These are phyloP conservation scores for Petunia axillaris DNA, from an alignment of 257 asterid species.

Conservation along the genomic window DNA sequence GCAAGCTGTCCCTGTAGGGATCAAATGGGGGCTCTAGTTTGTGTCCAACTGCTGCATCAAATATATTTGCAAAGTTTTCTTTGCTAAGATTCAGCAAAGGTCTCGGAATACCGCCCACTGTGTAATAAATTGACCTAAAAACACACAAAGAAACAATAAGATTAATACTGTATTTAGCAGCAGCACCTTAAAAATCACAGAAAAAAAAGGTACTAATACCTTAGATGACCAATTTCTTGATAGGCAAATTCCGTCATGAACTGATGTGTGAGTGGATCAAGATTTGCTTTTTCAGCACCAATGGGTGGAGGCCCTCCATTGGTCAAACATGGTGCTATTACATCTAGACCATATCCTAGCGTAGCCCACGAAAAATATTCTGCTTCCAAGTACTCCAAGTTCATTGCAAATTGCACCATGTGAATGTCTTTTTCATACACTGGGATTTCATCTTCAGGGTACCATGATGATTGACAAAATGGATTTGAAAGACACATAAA, in stretches of 20 bases:
- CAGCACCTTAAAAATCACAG: not conserved
- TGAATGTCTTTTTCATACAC: conserved; percentile 36
- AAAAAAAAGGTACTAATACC: not conserved
- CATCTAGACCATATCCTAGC: conserved; percentile 51
- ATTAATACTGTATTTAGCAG: not conserved
- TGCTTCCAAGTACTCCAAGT: conserved; percentile 52
- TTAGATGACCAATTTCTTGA: conserved; percentile 50
- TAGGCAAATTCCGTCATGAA: conserved; percentile 42
- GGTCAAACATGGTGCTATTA: conserved; percentile 36
- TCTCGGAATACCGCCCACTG: conserved; percentile 51
- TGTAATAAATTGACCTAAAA: conserved; percentile 42
- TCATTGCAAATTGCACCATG: conserved; percentile 44
- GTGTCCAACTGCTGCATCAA: conserved; percentile 50
- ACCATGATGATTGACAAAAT: conserved; percentile 15
- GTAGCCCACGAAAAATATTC: conserved; percentile 44
- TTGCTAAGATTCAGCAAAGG: conserved; percentile 50
- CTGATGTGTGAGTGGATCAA: conserved; percentile 33
- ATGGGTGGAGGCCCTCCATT: conserved; percentile 54
- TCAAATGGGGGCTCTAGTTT: conserved; percentile 50
- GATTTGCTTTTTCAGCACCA: conserved; percentile 50
- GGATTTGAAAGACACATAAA: conserved; percentile 13
- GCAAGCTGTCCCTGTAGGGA: conserved; percentile 48
- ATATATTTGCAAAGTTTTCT: conserved; percentile 38
- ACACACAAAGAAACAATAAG: not conserved
- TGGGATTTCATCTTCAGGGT: conserved; percentile 27